Evolutionary conservation across 2,329 filamentous ascomycete genomes (phyloP), one percentile per base, ranked within the genome.

Genomic region (Penicillium sp.): DNA sequence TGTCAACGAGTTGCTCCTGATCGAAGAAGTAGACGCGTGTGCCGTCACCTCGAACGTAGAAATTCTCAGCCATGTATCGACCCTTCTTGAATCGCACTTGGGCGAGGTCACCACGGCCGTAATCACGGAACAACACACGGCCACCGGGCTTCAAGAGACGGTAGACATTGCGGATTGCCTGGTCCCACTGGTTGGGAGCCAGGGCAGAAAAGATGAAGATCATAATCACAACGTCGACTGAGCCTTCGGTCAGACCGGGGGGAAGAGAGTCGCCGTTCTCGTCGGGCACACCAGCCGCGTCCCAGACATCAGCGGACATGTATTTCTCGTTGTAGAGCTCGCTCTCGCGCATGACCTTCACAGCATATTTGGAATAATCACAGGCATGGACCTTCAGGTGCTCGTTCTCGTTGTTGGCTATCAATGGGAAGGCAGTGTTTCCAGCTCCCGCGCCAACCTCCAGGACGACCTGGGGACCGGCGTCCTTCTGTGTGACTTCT

Each of bases 1-100:
- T 93, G 43, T 82, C 74, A 52, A 84, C 82, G 53, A 99, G 79
- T 76, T 99, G 88, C 34, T 92, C 87, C 73, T 87, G 82, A 56
- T 97, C 93, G 70, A 99, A 99, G 75, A 99, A 99, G 75, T 97
- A 99, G 0, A 99, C 94, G 7, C 94, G 84, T 4, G 94, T 99
- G 2, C 94, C 94, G 73, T 99, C 94, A 2, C 94, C 94, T 34
- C 94, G 82, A 44, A 97, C 90, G 73, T 99, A 99, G 69, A 99
- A 99, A 71, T 97, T 99, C 75, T 97, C 94, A 55, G 92, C 90
- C 70, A 99, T 82, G 70, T 93, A 97, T 40, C 94, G 84, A 13
- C 91, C 91, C 78, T 96, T 97, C 78, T 94, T 96, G 79, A 99
- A 97, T 58, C 94, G 85, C 60, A 99, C 94, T 79, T 99, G 94